phyloP scores from a whole-genome alignment of 441 rosid genomes.

The Adansonia rubrostipa region DNA sequence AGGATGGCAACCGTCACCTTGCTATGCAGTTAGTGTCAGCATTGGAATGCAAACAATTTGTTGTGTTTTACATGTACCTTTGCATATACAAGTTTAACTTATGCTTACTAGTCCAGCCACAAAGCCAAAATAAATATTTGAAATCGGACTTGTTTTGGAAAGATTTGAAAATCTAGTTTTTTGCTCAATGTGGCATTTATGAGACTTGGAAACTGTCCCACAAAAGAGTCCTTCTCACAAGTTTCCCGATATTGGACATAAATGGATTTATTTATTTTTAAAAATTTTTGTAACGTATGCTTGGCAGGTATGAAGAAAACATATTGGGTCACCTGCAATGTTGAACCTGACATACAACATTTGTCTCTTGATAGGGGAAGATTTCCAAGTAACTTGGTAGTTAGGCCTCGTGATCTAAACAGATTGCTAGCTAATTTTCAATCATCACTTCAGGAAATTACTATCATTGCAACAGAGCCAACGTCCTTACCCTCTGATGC shows the following conservation, averaged over 20 bases:
- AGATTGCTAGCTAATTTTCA: slow-evolving; percentile 85
- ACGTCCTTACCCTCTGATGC: slow-evolving; percentile 64
- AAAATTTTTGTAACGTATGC: slow-evolving; percentile 5
- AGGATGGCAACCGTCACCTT: not conserved
- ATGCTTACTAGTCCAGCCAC: not conserved
- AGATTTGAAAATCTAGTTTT: not conserved
- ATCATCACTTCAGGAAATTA: slow-evolving; percentile 95
- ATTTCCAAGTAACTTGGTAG: slow-evolving; percentile 74
- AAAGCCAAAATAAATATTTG: slow-evolving; percentile 12
- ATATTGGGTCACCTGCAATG: slow-evolving; percentile 89
- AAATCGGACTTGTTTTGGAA: not conserved
- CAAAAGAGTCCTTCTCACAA: slow-evolving; percentile 7
- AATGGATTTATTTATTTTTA: not conserved
- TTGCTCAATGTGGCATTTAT: not conserved
- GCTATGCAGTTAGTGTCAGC: not conserved
- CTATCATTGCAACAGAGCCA: slow-evolving; percentile 86
- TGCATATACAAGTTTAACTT: not conserved
- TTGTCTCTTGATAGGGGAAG: slow-evolving; percentile 80
- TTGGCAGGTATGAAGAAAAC: slow-evolving; percentile 76
- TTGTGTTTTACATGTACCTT: not conserved
- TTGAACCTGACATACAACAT: slow-evolving; percentile 83
- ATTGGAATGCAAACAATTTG: slow-evolving; percentile 6
- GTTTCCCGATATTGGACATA: not conserved
- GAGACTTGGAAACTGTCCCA: not conserved
- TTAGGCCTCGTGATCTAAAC: slow-evolving; percentile 80